A percentile compares a stretch with the other conserved stretches of the same genome.
These are phyloP conservation scores for Lipomyces kockii DNA, from an alignment of 805 yeast genomes.

Conservation along the genomic window DNA sequence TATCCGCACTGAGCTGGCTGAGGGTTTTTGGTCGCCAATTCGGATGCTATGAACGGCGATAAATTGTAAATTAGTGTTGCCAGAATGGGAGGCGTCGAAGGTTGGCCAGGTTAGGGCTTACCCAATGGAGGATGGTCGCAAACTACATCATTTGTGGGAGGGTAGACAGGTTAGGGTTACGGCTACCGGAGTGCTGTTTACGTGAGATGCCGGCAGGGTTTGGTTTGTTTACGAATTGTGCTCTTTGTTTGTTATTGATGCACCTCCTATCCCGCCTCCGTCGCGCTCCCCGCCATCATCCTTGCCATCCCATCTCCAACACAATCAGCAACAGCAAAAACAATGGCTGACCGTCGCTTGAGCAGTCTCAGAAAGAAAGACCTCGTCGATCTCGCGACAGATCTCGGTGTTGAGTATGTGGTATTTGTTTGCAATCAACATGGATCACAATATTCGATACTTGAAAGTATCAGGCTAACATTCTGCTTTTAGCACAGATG, in stretches of 20 bases:
- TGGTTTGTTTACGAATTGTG: not conserved
- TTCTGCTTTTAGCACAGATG: conserved; percentile 35
- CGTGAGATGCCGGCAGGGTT: not conserved
- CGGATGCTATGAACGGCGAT: not conserved
- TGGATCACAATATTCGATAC: not conserved
- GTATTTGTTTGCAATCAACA: not conserved
- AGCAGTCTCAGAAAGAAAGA: conserved; percentile 48
- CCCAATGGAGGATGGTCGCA: too few relatives aligned
- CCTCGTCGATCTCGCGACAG: conserved; percentile 47
- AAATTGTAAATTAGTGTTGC: not conserved
- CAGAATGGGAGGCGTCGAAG: too few relatives aligned
- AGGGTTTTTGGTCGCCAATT: not conserved
- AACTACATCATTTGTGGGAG: too few relatives aligned
- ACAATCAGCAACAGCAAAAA: not conserved
- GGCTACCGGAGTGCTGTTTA: not conserved
- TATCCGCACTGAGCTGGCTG: not conserved
- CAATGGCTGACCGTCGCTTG: conserved; percentile 37
- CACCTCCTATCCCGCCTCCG: not conserved
- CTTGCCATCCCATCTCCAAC: not conserved
- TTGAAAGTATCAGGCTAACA: not conserved
- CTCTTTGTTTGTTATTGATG: not conserved
- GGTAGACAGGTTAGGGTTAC: not conserved
- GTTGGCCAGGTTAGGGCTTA: too few relatives aligned
- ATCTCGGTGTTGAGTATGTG: conserved; percentile 46
- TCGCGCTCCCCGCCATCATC: not conserved